A percentile compares a stretch with the other conserved stretches of the same genome.
Conservation (phyloP, 1,284 basidiomycete species). For the Boletus sp. region DNA sequence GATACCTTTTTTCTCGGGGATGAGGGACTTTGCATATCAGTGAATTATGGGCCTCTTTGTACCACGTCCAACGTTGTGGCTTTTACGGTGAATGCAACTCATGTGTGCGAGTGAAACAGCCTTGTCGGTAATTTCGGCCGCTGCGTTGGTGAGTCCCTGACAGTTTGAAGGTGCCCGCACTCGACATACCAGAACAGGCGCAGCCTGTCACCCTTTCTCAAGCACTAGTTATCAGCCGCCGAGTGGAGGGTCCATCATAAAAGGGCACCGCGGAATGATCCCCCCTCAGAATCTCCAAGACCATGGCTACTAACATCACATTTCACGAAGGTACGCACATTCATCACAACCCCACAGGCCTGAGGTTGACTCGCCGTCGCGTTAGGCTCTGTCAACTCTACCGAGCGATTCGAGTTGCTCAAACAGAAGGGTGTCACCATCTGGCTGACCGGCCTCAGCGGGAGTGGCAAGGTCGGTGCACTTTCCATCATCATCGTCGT, state of each 20-base stretch:
- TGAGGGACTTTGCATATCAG: slow-evolving; percentile 30
- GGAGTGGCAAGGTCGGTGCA: slow-evolving; percentile 74
- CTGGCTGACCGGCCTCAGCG: slow-evolving; percentile 94
- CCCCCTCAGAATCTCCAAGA: background rate
- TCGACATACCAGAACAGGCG: background rate
- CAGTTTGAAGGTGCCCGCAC: background rate
- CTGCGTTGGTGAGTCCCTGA: background rate
- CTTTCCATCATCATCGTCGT: no score
- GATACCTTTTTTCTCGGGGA: slow-evolving; percentile 18
- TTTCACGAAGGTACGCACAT: slow-evolving; percentile 30
- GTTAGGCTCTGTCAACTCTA: slow-evolving; percentile 65
- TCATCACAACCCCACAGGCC: no score
- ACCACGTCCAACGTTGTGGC: background rate
- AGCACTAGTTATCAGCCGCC: background rate
- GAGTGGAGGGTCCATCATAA: slow-evolving; percentile 7
- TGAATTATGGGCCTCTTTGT: slow-evolving; percentile 4
- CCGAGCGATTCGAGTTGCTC: slow-evolving; percentile 67
- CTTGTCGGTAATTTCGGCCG: slow-evolving; percentile 22
- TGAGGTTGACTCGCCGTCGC: slow-evolving; percentile 4
- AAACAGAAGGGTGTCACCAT: slow-evolving; percentile 84
- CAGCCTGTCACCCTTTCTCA: slow-evolving; percentile 16
- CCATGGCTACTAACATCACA: slow-evolving; percentile 34
- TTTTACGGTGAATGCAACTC: background rate
- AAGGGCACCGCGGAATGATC: slow-evolving; percentile 4
- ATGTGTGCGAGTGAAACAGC: no score